Conservation (phyloP, 2,329 filamentous ascomycete species). For the Aureobasidium melanogenum region DNA sequence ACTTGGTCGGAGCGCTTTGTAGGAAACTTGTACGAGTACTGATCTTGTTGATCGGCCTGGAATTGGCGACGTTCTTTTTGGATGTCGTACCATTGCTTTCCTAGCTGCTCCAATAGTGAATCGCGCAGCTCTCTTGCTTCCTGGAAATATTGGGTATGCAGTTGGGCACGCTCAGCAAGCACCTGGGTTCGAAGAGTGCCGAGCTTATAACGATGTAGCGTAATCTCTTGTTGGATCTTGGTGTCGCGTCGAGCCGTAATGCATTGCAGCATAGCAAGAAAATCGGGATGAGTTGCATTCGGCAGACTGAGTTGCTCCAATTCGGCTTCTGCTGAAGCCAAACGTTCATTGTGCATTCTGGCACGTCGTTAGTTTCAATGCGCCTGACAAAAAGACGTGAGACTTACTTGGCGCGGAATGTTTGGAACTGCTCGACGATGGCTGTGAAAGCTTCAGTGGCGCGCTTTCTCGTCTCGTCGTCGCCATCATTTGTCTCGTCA, state of each 20-base stretch:
- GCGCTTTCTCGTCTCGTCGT: slow-evolving; percentile 17
- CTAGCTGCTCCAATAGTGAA: slow-evolving; percentile 66
- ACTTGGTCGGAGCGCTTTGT: slow-evolving; percentile 68
- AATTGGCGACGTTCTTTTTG: slow-evolving; percentile 76
- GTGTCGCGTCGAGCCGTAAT: slow-evolving; percentile 74
- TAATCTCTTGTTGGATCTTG: slow-evolving; percentile 67
- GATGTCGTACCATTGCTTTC: slow-evolving; percentile 85
- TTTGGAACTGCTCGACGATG: slow-evolving; percentile 82
- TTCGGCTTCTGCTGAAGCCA: slow-evolving; percentile 68
- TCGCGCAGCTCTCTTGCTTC: slow-evolving; percentile 76
- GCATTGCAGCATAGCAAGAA: slow-evolving; percentile 79
- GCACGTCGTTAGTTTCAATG: not conserved
- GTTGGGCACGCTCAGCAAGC: slow-evolving; percentile 73
- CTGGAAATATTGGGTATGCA: slow-evolving; percentile 87
- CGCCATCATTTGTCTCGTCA: slow-evolving; percentile 23
- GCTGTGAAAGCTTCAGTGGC: slow-evolving; percentile 42
- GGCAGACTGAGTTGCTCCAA: slow-evolving; percentile 50
- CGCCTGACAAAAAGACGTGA: not conserved
- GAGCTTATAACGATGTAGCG: slow-evolving; percentile 63
- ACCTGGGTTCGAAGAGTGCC: slow-evolving; percentile 65
- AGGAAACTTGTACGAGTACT: slow-evolving; percentile 75
- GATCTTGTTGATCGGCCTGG: slow-evolving; percentile 68
- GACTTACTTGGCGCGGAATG: slow-evolving; percentile 52
- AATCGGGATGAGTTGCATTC: slow-evolving; percentile 73
- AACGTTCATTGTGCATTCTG: slow-evolving; percentile 68